Conservation (phyloP, 495 filamentous ascomycete species). For the Elaphomyces granulatus region DNA sequence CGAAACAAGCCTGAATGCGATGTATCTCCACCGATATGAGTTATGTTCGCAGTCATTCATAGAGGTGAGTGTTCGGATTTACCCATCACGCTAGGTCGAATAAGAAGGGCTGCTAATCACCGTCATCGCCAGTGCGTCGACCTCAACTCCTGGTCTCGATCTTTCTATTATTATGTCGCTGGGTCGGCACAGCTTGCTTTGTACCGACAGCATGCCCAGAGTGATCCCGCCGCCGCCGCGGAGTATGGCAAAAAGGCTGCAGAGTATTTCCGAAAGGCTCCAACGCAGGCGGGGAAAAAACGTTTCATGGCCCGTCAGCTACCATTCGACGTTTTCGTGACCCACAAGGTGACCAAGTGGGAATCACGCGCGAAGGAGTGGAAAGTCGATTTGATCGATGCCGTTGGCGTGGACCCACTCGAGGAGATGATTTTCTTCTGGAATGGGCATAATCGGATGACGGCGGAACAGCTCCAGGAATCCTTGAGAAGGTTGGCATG, state of each 20-base stretch:
- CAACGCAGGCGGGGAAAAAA: conserved; percentile 68
- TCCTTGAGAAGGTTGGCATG: conserved; percentile 52
- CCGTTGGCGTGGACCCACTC: conserved; percentile 65
- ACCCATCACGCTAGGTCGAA: too few species aligned
- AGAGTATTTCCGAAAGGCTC: conserved; percentile 55
- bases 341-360: conserved; percentile 82
- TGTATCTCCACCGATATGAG: conserved; percentile 64
- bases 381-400: conserved; percentile 60
- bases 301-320: conserved; percentile 77
- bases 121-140: conserved; percentile 42
- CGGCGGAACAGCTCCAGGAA: conserved; percentile 42
- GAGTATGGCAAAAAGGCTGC: conserved; percentile 50
- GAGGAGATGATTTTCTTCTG: conserved; percentile 97
- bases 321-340: conserved; percentile 81
- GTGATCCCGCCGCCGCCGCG: conserved; percentile 35
- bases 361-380: conserved; percentile 59
- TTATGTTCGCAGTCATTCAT: conserved; percentile 60
- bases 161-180: conserved; percentile 81
- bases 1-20: conserved; percentile 62
- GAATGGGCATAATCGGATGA: conserved; percentile 72
- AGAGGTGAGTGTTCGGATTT: conserved; percentile 24
- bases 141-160: conserved; percentile 83
- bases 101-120: too few species aligned
- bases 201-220: conserved; percentile 44
- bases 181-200: conserved; percentile 62